Evolutionary conservation across 2,329 filamentous ascomycete genomes (phyloP), one percentile per base, ranked within the genome.

Genomic region (Beauveria sp.): DNA sequence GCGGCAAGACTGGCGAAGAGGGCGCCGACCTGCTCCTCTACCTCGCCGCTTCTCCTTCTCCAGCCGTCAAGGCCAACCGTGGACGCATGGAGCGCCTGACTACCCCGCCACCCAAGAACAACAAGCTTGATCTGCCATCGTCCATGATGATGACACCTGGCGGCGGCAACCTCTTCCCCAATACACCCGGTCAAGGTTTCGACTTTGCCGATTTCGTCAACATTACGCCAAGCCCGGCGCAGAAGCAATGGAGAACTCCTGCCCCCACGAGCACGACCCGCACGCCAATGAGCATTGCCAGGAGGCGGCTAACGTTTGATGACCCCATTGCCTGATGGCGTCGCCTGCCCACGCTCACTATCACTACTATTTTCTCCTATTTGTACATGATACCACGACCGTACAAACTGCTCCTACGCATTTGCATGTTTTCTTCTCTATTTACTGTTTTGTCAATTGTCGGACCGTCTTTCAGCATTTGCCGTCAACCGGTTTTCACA

Each of bases 201-300:
- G 96, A 98, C 77, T 96, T 98, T 76, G 86, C 92, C 58, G 95
- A 99, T 72, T 99, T 96, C 75, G 88, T 98, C 71, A 97, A 98
- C 75, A 93, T 98, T 72, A 96, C 95, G 7, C 95, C 95, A 0
- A 96, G 91, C 70, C 95, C 95, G 22, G 95, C 91, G 28, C 95
- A 97, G 77, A 91, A 86, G 67, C 83, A 87, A 10, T 97, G 92
- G 90, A 91, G 89, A 72, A 96, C 92, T 0, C 92, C 91, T 12
- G 74, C 85, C 12, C 81, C 84, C 30, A 78, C 80, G 34, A 71
- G 76, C 20, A 69, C 73, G 10, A 72, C 76, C 58, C 80, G 79
- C 69, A 86, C 84, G 49, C 84, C 84, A 9, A 71, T 83, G 62
- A 90, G 86, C 67, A 84, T 89, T 52, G 83, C 89, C n/a, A 80